Evolutionary conservation across 1,139 yeast genomes (phyloP).

Genomic region (Sugiyamaella paludigena): DNA sequence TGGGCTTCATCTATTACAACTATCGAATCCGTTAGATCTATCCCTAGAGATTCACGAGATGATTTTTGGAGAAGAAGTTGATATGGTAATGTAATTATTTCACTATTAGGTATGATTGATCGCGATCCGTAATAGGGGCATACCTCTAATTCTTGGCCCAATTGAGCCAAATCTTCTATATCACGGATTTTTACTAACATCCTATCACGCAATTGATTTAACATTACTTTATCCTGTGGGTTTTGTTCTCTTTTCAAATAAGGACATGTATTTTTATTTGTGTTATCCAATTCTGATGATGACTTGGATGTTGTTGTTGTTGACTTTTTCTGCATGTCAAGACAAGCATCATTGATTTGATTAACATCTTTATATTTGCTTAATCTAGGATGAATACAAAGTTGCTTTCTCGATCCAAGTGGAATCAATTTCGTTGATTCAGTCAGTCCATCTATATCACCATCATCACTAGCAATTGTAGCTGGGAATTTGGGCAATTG

Average conservation of each 20-base stretch:
- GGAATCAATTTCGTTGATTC: constrained; percentile 30
- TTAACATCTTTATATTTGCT: constrained; percentile 48
- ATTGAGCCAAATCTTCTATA: constrained; percentile 69
- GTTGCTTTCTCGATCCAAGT: constrained; percentile 74
- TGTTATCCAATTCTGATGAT: too few relatives aligned
- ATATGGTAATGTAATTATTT: constrained; percentile 81
- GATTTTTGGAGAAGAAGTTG: constrained; percentile 68
- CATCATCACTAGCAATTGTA: constrained; percentile 40
- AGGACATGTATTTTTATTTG: constrained; percentile 51
- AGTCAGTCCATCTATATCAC: constrained; percentile 31
- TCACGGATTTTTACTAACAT: constrained; percentile 66
- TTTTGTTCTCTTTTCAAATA: constrained; percentile 44
- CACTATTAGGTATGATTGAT: constrained; percentile 55
- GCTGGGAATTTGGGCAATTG: constrained; percentile 63
- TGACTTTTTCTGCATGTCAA: constrained; percentile 69
- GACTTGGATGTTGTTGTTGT: too few relatives aligned
- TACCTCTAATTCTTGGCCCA: constrained; percentile 56
- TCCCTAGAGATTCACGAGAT: constrained; percentile 58
- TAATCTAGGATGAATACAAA: constrained; percentile 72
- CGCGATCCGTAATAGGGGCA: constrained; percentile 87
- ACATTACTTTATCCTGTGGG: constrained; percentile 35
- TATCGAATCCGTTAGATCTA: constrained; percentile 61
- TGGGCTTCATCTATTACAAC: constrained; percentile 93
- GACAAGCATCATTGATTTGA: constrained; percentile 79
- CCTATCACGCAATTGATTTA: constrained; percentile 55